phyloP scores from a whole-genome alignment of 768 basidiomycete genomes.

The Leccinellum albellum region DNA sequence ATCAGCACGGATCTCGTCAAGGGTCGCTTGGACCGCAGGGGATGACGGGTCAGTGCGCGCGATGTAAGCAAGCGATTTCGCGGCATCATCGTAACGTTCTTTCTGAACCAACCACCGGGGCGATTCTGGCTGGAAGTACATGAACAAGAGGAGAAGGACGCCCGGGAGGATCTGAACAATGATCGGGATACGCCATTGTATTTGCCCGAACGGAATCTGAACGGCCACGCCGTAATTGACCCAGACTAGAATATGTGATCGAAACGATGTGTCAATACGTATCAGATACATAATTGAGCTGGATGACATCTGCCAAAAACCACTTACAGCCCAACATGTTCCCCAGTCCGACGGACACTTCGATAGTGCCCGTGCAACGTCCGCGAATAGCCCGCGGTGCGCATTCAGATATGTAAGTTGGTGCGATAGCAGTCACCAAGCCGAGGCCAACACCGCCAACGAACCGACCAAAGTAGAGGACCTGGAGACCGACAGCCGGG shows the following conservation, averaged over 20 bases:
- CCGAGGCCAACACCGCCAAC: constrained; percentile 48
- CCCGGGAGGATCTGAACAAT: constrained; percentile 40
- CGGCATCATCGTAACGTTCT: constrained; percentile 34
- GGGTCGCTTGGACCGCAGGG: constrained; percentile 27
- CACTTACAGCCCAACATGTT: constrained; percentile 36
- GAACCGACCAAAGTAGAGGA: constrained; percentile 39
- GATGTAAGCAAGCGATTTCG: constrained; percentile 29
- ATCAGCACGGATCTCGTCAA: constrained; percentile 36
- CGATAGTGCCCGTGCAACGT: constrained; percentile 33
- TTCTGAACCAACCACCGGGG: constrained; percentile 40
- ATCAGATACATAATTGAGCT: neutral
- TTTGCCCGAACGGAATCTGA: constrained; percentile 24
- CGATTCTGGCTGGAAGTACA: constrained; percentile 40
- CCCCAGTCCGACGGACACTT: constrained; percentile 31
- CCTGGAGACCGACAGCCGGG: constrained; percentile 21
- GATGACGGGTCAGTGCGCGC: constrained; percentile 23
- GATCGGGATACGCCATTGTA: constrained; percentile 38
- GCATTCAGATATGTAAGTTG: constrained; percentile 37
- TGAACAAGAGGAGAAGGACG: constrained; percentile 32
- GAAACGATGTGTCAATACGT: neutral
- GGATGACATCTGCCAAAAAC: neutral
- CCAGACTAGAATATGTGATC: constrained; percentile 26
- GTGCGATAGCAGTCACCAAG: constrained; percentile 33
- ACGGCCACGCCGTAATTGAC: constrained; percentile 33
- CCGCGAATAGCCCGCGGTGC: constrained; percentile 37